These are phyloP conservation scores for Saccharomycopsis sp. DNA, from an alignment of 805 yeast genomes.

Conservation along the genomic window DNA sequence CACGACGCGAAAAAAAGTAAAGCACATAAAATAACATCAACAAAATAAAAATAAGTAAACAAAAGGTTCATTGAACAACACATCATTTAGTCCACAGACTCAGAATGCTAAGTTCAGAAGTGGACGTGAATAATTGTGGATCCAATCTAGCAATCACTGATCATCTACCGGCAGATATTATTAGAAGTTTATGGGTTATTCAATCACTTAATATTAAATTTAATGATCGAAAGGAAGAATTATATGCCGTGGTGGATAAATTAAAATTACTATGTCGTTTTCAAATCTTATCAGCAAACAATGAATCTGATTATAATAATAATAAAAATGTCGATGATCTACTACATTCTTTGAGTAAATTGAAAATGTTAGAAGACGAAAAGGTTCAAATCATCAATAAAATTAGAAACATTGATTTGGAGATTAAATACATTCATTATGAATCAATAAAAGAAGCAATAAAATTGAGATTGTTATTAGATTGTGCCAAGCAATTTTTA, in stretches of 20 bases:
- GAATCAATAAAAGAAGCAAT: slow-evolving; percentile 12
- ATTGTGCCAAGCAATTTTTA: slow-evolving; percentile 4
- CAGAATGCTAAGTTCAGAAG: too few species aligned
- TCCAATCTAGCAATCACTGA: slow-evolving; percentile 22
- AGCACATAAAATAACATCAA: too few species aligned
- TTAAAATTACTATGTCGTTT: background rate
- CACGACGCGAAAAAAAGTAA: too few species aligned
- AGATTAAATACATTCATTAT: slow-evolving; percentile 1
- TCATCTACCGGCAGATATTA: slow-evolving; percentile 34
- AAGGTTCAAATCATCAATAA: background rate
- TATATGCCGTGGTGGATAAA: background rate
- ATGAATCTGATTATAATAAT: background rate
- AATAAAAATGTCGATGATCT: background rate
- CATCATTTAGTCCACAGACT: too few species aligned
- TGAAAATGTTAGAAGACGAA: background rate
- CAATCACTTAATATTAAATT: slow-evolving; percentile 26
- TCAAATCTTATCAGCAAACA: background rate
- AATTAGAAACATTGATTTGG: slow-evolving; percentile 1
- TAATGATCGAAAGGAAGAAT: slow-evolving; percentile 17
- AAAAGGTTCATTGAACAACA: too few species aligned
- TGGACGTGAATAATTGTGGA: too few species aligned
- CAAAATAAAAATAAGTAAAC: too few species aligned
- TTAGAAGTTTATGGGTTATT: slow-evolving; percentile 31
- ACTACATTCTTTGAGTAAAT: background rate
- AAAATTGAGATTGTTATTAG: slow-evolving; percentile 5